phyloP scores from a whole-genome alignment of 805 yeast species.

The Wickerhamiella shivajii region DNA sequence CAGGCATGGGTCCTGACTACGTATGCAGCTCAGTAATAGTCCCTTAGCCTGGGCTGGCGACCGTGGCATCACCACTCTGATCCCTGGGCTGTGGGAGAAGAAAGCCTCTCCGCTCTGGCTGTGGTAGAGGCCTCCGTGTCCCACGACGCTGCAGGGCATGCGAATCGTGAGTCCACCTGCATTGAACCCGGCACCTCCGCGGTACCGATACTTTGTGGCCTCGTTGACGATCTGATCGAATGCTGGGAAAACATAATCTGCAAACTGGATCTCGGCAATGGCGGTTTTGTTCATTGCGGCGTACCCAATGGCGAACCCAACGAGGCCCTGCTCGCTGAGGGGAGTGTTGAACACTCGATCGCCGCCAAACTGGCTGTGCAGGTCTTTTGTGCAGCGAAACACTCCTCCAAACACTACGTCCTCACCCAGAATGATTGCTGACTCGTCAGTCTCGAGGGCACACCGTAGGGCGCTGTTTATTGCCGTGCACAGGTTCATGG shows the following conservation, averaged over 20 bases:
- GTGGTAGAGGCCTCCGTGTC: constrained; percentile 95
- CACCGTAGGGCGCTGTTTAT: constrained; percentile 83
- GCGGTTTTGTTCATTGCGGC: constrained; percentile 84
- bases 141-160: constrained; percentile 96
- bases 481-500: constrained; percentile 32
- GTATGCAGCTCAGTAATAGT: constrained; percentile 71
- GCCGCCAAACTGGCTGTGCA: constrained; percentile 78
- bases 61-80: constrained; percentile 80
- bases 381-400: constrained; percentile 79
- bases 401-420: constrained; percentile 97
- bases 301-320: constrained; percentile 78
- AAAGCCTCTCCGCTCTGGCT: constrained; percentile 89
- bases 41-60: constrained; percentile 88
- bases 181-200: constrained; percentile 78
- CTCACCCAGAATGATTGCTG: constrained; percentile 82
- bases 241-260: constrained; percentile 94
- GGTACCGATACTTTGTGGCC: constrained; percentile 88
- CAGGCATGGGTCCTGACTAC: constrained; percentile 92
- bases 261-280: constrained; percentile 86
- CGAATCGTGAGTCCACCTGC: constrained; percentile 88
- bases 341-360: constrained; percentile 82
- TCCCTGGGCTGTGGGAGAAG: constrained; percentile 89
- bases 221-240: constrained; percentile 91
- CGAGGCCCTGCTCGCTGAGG: constrained; percentile 88
- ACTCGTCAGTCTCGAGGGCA: constrained; percentile 82